Evolutionary conservation across 2,329 filamentous ascomycete genomes (phyloP).

Genomic region (Epichloe sp.): DNA sequence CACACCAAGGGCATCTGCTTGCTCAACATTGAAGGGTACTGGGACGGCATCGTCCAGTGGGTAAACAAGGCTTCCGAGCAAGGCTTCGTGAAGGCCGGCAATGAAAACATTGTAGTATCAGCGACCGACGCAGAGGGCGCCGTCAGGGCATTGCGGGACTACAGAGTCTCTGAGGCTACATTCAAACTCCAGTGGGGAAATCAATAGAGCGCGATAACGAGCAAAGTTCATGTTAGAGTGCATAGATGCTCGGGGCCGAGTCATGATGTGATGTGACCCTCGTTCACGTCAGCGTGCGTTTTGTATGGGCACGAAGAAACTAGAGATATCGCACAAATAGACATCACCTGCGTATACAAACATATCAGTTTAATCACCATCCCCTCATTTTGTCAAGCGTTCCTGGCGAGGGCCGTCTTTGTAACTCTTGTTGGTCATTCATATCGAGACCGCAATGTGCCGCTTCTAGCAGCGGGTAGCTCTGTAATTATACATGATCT

Average conservation of each 20-base stretch:
- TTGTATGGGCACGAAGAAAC: background rate
- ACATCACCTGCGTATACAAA: too few relatives aligned
- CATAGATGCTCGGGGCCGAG: background rate
- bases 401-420: background rate
- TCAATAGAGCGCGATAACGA: slow-evolving; percentile 28
- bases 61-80: slow-evolving; percentile 59
- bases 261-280: background rate
- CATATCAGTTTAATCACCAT: background rate
- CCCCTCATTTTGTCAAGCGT: background rate
- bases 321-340: background rate
- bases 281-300: background rate
- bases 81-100: slow-evolving; percentile 62
- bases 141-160: slow-evolving; percentile 54
- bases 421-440: background rate
- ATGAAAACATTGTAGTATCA: slow-evolving; percentile 66
- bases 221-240: background rate
- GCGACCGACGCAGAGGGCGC: slow-evolving; percentile 61
- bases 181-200: slow-evolving; percentile 74
- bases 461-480: slow-evolving; percentile 10
- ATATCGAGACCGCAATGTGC: background rate
- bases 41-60: slow-evolving; percentile 77
- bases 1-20: slow-evolving; percentile 69
- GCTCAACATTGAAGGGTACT: slow-evolving; percentile 83
- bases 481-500: slow-evolving; percentile 24
- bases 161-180: slow-evolving; percentile 60